Conservation (phyloP, 2,329 filamentous ascomycete genomes). For the Trichophyton schoenleinii region DNA sequence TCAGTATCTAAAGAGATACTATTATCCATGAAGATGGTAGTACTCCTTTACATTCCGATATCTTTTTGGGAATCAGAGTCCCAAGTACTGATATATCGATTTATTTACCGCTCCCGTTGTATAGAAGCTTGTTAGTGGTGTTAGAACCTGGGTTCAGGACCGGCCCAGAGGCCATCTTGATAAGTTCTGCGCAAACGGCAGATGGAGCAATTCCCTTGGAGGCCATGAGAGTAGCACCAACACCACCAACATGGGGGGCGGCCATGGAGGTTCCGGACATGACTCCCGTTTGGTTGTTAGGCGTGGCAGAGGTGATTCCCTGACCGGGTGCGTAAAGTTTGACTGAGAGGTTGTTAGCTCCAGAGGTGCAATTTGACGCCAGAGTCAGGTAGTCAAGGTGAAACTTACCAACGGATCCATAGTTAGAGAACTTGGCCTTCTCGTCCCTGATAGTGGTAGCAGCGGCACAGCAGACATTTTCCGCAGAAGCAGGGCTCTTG, state of each 20-base stretch:
- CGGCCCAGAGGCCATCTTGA: slow-evolving; percentile 35
- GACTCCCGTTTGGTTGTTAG: slow-evolving; percentile 35
- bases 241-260: slow-evolving; percentile 39
- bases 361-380: no score
- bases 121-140: slow-evolving; percentile 22
- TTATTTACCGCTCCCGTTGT: slow-evolving; percentile 17
- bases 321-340: slow-evolving; percentile 48
- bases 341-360: slow-evolving; percentile 20
- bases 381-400: slow-evolving; percentile 19
- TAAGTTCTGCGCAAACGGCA: slow-evolving; percentile 38
- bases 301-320: slow-evolving; percentile 39
- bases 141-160: slow-evolving; percentile 16
- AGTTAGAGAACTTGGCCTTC: slow-evolving; percentile 32
- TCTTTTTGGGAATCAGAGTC: no score
- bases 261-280: slow-evolving; percentile 29
- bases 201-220: slow-evolving; percentile 39
- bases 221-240: slow-evolving; percentile 41
- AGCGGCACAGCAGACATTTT: slow-evolving; percentile 29
- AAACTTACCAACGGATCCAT: slow-evolving; percentile 27
- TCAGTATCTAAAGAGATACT: no score
- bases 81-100: neutral
- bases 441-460: slow-evolving; percentile 23
- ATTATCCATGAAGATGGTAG: no score
- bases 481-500: slow-evolving; percentile 28
- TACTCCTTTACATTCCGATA: no score